Evolutionary conservation across 805 yeast species (phyloP), one percentile per base, ranked within the genome.

Genomic region (Kodamaea nitidulidarum): DNA sequence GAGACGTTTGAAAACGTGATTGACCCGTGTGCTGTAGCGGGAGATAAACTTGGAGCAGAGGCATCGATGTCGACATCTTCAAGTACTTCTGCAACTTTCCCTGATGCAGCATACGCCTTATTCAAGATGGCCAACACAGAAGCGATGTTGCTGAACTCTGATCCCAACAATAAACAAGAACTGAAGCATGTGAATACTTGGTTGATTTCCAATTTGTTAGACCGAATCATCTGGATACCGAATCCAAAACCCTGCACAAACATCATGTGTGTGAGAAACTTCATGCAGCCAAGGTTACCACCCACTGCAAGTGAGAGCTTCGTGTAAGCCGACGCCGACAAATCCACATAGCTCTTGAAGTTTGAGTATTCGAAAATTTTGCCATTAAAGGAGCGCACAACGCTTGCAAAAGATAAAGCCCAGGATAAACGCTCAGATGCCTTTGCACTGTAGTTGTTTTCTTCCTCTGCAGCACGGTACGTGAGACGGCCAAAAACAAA

Each of bases 211-310:
- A 80, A 54, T 7, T 72, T 67, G 0, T 78, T 76, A 4, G 61
- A 58, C 25, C 61, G 58, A 3, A 88, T 81, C 67, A 85, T 72
- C 32, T 69, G 70, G 20, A 82, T 75, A 1, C 98, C 99, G 62
- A 83, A 91, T 87, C 95, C 88, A 51, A 93, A 85, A 0, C 91
- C 95, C 59, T 87, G 96, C 2, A 90, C 84, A 65, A 91, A 88
- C 80, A 88, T 81, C 54, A 80, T 55, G 27, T 87, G 64, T 0
- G 82, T 71, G 3, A 90, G 48, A 16, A 75, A 61, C 49, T 81
- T 75, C 36, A 82, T 58, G 0, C 75, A 31, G 0, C 84, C 81
- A 15, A 73, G 57, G 52, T 87, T 88, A 0, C 74, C 51, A 9
- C 80, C 65, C 4, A 77, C 61, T 11, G 68, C 72, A 17, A 76